Evolutionary conservation across 2,329 filamentous ascomycete species (phyloP).

Genomic region (Chaetomium sp.): DNA sequence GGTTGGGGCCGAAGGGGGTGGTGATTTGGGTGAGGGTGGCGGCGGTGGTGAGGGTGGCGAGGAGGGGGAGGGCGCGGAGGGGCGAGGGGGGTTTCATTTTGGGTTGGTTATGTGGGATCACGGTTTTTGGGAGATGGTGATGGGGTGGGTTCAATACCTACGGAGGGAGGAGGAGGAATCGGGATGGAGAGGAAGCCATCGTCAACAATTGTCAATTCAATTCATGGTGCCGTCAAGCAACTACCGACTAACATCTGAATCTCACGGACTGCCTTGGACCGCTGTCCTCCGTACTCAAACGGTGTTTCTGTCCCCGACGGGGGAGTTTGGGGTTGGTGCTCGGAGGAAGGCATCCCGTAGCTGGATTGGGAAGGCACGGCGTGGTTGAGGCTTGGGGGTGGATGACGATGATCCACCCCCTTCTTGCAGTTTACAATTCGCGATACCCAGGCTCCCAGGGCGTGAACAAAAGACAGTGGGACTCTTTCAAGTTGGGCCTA

Average conservation of each 20-base stretch:
- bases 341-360: slow-evolving; percentile 24
- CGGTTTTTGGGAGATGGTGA: neutral
- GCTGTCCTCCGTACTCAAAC: neutral
- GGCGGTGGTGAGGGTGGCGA: slow-evolving; percentile 11
- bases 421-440: neutral
- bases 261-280: neutral
- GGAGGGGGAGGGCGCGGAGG: slow-evolving; percentile 13
- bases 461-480: neutral
- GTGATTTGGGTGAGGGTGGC: slow-evolving; percentile 29
- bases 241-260: neutral
- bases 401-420: too few species aligned
- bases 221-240: neutral
- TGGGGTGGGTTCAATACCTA: too few species aligned
- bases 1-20: slow-evolving; percentile 48
- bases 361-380: neutral
- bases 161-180: too few species aligned
- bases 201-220: neutral
- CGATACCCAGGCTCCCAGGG: neutral
- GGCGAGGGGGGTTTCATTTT: slow-evolving; percentile 14
- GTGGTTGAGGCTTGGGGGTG: too few species aligned
- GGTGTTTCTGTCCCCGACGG: slow-evolving; percentile 11
- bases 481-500: neutral
- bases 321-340: slow-evolving; percentile 18
- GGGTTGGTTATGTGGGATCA: neutral
- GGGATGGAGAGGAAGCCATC: neutral